A percentile compares a stretch with the other conserved stretches of the same genome.
phyloP scores from a whole-genome alignment of 2,329 filamentous ascomycete species.

The Cercospora zeae-maydis region DNA sequence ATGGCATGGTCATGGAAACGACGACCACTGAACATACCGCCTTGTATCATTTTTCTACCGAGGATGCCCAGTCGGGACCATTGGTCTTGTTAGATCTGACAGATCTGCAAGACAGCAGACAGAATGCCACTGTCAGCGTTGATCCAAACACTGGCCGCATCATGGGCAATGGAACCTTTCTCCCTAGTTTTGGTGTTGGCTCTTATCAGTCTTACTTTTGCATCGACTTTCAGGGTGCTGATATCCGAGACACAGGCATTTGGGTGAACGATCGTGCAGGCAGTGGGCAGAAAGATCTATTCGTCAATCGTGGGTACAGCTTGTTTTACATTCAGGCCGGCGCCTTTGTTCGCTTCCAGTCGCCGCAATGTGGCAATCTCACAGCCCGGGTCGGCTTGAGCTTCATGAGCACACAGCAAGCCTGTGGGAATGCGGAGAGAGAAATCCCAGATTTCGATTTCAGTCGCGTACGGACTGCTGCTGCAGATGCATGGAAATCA shows the following conservation, averaged over 20 bases:
- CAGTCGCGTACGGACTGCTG: slow-evolving; percentile 44
- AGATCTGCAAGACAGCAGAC: slow-evolving; percentile 53
- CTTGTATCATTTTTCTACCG: slow-evolving; percentile 56
- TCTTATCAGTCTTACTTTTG: slow-evolving; percentile 58
- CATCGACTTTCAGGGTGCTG: slow-evolving; percentile 53
- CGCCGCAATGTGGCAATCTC: slow-evolving; percentile 37
- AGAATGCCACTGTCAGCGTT: slow-evolving; percentile 51
- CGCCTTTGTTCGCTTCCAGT: slow-evolving; percentile 23
- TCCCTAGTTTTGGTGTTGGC: slow-evolving; percentile 59
- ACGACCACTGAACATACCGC: slow-evolving; percentile 56
- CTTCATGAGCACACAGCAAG: slow-evolving; percentile 62
- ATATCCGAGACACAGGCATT: slow-evolving; percentile 54
- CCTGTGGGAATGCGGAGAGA: slow-evolving; percentile 62
- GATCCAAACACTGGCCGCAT: slow-evolving; percentile 52
- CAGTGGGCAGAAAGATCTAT: slow-evolving; percentile 39
- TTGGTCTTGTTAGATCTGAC: slow-evolving; percentile 57
- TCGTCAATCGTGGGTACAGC: slow-evolving; percentile 31
- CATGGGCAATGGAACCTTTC: slow-evolving; percentile 55
- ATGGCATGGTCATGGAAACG: slow-evolving; percentile 57
- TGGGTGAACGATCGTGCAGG: slow-evolving; percentile 54
- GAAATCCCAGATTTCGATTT: slow-evolving; percentile 68
- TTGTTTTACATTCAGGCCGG: slow-evolving; percentile 38
- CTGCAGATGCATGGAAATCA: slow-evolving; percentile 38
- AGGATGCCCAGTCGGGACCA: slow-evolving; percentile 43
- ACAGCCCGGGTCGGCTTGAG: slow-evolving; percentile 65